These are phyloP conservation scores for Ramularia endophylla DNA, from an alignment of 2,329 filamentous ascomycete genomes.

Conservation along the genomic window DNA sequence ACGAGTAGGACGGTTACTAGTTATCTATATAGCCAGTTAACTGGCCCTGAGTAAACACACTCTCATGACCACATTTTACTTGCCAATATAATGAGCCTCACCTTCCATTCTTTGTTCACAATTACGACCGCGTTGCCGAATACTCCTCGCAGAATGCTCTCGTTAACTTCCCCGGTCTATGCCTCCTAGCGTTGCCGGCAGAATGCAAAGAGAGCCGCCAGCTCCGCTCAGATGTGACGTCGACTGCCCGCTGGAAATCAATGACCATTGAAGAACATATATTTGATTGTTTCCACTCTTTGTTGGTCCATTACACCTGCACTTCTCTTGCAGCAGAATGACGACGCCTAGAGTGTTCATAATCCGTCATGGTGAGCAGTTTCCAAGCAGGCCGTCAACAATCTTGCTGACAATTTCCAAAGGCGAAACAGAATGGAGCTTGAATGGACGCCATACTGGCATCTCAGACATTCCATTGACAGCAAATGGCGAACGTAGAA, in stretches of 20 bases:
- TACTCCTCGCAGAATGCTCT: too few species aligned
- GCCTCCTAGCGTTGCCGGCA: too few species aligned
- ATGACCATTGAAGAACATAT: neutral
- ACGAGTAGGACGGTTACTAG: too few species aligned
- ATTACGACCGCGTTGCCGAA: too few species aligned
- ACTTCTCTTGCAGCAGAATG: conserved; percentile 17
- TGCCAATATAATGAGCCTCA: too few species aligned
- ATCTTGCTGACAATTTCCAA: neutral
- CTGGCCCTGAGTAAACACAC: too few species aligned
- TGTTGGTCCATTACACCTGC: neutral
- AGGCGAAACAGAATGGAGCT: conserved; percentile 95
- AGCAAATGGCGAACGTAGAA: conserved; percentile 57
- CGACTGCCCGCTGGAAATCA: neutral
- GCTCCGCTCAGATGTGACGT: neutral
- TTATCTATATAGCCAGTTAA: too few species aligned
- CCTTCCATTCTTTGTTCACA: too few species aligned
- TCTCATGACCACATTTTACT: too few species aligned
- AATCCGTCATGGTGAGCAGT: conserved; percentile 55
- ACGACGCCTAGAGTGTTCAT: conserved; percentile 47
- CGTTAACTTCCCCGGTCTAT: too few species aligned
- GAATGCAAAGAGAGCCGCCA: too few species aligned
- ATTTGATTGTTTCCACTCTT: neutral
- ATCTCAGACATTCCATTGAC: conserved; percentile 80
- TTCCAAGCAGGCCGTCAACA: neutral
- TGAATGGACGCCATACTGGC: conserved; percentile 75